Conservation (phyloP, 306 rosid species). For the Erythrophleum fordii region DNA sequence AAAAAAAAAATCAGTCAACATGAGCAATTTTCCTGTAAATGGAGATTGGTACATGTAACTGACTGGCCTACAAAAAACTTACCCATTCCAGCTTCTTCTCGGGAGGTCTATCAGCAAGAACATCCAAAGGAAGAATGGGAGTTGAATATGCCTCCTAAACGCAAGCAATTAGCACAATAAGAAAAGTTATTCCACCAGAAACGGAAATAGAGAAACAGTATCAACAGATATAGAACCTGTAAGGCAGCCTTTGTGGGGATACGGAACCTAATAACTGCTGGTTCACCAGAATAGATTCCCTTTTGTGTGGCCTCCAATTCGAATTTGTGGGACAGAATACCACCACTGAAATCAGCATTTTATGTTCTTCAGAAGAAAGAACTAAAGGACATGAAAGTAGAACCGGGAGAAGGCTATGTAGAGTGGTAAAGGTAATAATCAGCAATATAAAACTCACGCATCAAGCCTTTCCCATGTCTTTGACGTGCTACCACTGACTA, state of each 20-base stretch:
- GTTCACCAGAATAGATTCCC: conserved; percentile 71
- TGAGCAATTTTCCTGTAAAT: conserved; percentile 4
- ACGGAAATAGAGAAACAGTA: conserved; percentile 14
- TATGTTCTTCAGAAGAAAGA: conserved; percentile 1
- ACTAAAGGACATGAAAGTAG: conserved; percentile 20
- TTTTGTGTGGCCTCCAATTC: conserved; percentile 85
- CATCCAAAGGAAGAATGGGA: conserved; percentile 86
- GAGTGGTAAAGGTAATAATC: conserved; percentile 28
- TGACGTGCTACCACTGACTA: conserved; percentile 72
- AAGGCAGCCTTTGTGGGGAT: conserved; percentile 85
- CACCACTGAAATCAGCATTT: conserved; percentile 64
- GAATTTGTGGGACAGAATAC: conserved; percentile 74
- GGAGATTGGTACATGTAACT: conserved; percentile 30
- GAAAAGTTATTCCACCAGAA: conserved; percentile 23
- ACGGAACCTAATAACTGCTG: conserved; percentile 87
- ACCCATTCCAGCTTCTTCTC: conserved; percentile 94
- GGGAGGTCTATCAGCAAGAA: conserved; percentile 88
- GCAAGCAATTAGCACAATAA: conserved; percentile 19
- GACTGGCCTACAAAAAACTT: conserved; percentile 39
- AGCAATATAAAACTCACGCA: conserved; percentile 65
- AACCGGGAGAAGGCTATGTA: conserved; percentile 15
- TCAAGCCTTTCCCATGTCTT: conserved; percentile 97
- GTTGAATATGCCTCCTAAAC: conserved; percentile 80
- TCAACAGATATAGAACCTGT: conserved; percentile 60
- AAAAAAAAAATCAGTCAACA: conserved; percentile 47